A percentile compares a stretch with the other conserved stretches of the same genome.
Evolutionary conservation across 345 rosid species (phyloP).

Genomic region (Erysimum cheiranthoides): DNA sequence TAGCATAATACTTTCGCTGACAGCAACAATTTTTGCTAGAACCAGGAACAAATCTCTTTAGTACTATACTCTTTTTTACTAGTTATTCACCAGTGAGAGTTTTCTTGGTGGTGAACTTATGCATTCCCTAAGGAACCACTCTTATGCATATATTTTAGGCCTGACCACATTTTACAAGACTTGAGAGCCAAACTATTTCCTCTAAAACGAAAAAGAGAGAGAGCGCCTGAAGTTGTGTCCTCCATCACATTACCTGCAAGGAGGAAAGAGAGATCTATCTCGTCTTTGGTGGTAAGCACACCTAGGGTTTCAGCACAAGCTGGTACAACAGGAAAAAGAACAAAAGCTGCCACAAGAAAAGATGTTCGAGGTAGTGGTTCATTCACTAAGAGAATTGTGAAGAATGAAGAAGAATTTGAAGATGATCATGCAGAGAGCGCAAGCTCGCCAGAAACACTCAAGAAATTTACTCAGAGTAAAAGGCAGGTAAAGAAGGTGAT

Average conservation of each 20-base stretch:
- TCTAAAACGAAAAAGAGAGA: conserved; percentile 66
- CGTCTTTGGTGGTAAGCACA: conserved; percentile 84
- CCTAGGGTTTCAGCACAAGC: conserved; percentile 73
- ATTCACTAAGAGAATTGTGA: conserved; percentile 53
- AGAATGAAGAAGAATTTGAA: conserved; percentile 61
- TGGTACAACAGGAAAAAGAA: conserved; percentile 76
- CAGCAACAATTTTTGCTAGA: conserved; percentile 13
- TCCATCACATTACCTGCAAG: conserved; percentile 61
- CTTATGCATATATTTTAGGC: conserved; percentile 55
- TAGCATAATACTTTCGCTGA: conserved; percentile 12
- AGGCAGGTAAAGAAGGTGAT: conserved; percentile 64
- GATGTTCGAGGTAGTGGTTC: conserved; percentile 56
- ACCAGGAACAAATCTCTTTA: not conserved
- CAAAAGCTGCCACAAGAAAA: conserved; percentile 67
- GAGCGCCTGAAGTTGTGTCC: conserved; percentile 63
- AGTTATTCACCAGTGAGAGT: conserved; percentile 2
- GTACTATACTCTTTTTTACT: conserved; percentile 6
- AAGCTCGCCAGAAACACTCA: conserved; percentile 77
- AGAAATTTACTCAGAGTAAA: conserved; percentile 59
- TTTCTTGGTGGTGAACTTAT: conserved; percentile 26
- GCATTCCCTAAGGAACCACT: conserved; percentile 29
- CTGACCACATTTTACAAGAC: conserved; percentile 90
- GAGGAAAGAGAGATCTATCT: conserved; percentile 96
- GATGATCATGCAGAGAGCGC: conserved; percentile 59
- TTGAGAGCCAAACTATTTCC: conserved; percentile 88